A percentile compares a stretch with the other conserved stretches of the same genome.
These are phyloP conservation scores for Balansia obtecta DNA, from an alignment of 2,329 filamentous ascomycete genomes.

Conservation along the genomic window DNA sequence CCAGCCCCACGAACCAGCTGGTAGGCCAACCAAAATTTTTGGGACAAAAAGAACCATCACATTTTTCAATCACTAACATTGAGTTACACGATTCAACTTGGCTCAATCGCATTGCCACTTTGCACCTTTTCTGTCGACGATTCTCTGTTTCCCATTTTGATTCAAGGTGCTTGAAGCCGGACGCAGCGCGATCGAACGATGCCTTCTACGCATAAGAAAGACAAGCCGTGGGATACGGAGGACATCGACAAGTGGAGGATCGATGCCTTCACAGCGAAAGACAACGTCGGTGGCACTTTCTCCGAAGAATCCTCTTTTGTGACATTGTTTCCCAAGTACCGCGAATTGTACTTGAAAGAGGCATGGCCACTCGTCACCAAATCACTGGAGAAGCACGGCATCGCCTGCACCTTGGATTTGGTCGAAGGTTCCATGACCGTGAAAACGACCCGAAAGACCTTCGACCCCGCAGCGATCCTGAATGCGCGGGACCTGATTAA, in stretches of 20 bases:
- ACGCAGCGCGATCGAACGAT: slow-evolving; percentile 30
- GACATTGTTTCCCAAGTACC: slow-evolving; percentile 87
- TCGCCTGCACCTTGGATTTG: slow-evolving; percentile 85
- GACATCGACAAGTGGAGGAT: slow-evolving; percentile 97
- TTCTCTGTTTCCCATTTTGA: neutral
- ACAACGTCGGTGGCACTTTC: slow-evolving; percentile 79
- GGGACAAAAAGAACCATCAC: neutral
- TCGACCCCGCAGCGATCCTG: slow-evolving; percentile 81
- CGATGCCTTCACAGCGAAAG: slow-evolving; percentile 71
- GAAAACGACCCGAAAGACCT: slow-evolving; percentile 85
- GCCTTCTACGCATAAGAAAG: slow-evolving; percentile 80
- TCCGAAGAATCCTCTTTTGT: slow-evolving; percentile 85
- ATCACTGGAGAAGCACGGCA: slow-evolving; percentile 73
- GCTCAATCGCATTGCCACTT: too few species aligned
- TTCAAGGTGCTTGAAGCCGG: neutral
- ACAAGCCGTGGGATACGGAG: slow-evolving; percentile 92
- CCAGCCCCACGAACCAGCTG: neutral
- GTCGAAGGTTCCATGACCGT: slow-evolving; percentile 96
- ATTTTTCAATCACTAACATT: neutral
- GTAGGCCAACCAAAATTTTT: slow-evolving; percentile 1
- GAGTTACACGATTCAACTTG: neutral
- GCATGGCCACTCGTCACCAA: slow-evolving; percentile 87
- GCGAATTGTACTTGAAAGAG: slow-evolving; percentile 85
- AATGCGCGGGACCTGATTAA: slow-evolving; percentile 94
- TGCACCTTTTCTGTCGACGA: neutral